phyloP scores from a whole-genome alignment of 2,329 filamentous ascomycete genomes.

The Microthyrium microscopicum region DNA sequence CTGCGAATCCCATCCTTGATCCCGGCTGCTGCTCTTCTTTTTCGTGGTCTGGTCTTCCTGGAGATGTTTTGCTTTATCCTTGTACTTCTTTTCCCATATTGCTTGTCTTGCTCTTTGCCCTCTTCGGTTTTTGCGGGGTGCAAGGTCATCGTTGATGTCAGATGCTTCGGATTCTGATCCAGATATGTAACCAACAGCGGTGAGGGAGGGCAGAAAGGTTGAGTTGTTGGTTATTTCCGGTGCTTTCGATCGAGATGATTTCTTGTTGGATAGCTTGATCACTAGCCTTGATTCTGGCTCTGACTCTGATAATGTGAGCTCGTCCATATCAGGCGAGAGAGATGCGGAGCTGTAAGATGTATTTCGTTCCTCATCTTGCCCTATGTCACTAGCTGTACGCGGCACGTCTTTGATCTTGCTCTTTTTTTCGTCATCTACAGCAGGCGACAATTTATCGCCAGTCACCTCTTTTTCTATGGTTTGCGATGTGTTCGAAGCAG shows the following conservation, averaged over 20 bases:
- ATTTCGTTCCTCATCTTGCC: not conserved
- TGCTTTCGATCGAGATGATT: not conserved
- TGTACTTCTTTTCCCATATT: constrained; percentile 69
- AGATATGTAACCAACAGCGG: constrained; percentile 62
- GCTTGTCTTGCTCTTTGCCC: constrained; percentile 64
- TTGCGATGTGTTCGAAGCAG: not conserved
- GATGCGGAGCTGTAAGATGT: not conserved
- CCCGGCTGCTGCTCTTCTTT: constrained; percentile 18
- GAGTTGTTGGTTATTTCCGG: constrained; percentile 22
- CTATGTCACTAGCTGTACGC: not conserved
- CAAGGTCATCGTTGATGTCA: constrained; percentile 30
- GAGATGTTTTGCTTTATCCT: constrained; percentile 51
- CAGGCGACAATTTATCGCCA: too few species aligned
- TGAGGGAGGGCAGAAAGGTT: constrained; percentile 57
- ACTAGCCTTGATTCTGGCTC: not conserved
- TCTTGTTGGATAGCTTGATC: not conserved
- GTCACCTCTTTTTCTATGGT: not conserved
- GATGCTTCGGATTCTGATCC: constrained; percentile 53
- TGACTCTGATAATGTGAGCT: not conserved
- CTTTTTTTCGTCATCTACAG: too few species aligned
- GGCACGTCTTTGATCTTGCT: not conserved
- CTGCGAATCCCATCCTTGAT: constrained; percentile 42
- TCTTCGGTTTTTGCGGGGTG: constrained; percentile 52
- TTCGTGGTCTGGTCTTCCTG: constrained; percentile 21
- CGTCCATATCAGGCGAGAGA: not conserved